Evolutionary conservation across 148 eudicot genomes (phyloP).

Genomic region (Persicaria maculosa): DNA sequence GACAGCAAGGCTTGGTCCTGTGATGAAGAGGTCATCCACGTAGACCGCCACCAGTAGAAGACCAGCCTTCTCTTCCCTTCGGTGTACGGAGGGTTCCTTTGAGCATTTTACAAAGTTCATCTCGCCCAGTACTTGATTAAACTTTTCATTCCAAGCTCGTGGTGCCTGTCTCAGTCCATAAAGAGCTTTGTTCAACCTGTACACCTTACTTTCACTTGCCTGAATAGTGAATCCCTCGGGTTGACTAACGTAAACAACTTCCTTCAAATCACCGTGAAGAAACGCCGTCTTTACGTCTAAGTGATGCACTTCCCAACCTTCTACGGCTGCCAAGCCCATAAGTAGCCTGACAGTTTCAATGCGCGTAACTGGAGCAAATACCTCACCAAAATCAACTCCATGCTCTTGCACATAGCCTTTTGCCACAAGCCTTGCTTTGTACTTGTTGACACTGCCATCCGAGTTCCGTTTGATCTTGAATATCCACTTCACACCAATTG

Average conservation of each 20-base stretch:
- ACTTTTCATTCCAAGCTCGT: neutral
- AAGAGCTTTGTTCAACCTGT: slow-evolving; percentile 10
- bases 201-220: neutral
- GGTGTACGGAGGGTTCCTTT: neutral
- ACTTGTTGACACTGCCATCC: slow-evolving; percentile 3
- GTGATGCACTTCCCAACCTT: slow-evolving; percentile 7
- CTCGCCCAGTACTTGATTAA: neutral
- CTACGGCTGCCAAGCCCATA: slow-evolving; percentile 11
- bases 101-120: neutral
- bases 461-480: slow-evolving; percentile 4
- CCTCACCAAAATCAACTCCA: slow-evolving; percentile 17
- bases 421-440: slow-evolving; percentile 19
- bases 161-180: slow-evolving; percentile 14
- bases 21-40: neutral
- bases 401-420: slow-evolving; percentile 13
- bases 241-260: neutral
- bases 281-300: slow-evolving; percentile 14
- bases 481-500: slow-evolving; percentile 10
- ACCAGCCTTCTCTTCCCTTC: neutral
- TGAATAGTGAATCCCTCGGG: neutral
- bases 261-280: slow-evolving; percentile 5
- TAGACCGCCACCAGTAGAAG: neutral
- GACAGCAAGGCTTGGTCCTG: neutral
- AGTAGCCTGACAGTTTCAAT: slow-evolving; percentile 10
- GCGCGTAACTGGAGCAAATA: slow-evolving; percentile 10